Evolutionary conservation across 2,329 filamentous ascomycete species (phyloP).

Genomic region (Herpotrichia juniperi): DNA sequence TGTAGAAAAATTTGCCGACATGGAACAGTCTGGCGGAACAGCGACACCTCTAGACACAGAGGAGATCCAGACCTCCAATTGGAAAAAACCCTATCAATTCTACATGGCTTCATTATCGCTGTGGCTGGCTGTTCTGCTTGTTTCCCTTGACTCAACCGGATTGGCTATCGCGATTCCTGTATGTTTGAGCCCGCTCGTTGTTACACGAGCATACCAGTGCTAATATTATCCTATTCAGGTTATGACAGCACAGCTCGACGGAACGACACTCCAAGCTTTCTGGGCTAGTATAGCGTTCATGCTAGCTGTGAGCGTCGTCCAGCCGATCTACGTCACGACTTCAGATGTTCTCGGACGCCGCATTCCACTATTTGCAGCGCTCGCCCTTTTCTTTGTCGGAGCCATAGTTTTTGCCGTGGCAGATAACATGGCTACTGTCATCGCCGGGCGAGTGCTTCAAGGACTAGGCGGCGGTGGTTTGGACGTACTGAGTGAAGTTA

Average conservation of each 20-base stretch:
- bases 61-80: no score
- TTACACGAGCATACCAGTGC: not conserved
- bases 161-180: constrained; percentile 19
- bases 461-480: constrained; percentile 59
- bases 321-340: constrained; percentile 37
- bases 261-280: constrained; percentile 36
- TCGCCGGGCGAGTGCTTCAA: constrained; percentile 57
- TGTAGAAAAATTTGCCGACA: no score
- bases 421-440: constrained; percentile 55
- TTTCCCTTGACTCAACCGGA: constrained; percentile 16
- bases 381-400: constrained; percentile 51
- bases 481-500: constrained; percentile 56
- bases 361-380: constrained; percentile 22
- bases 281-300: constrained; percentile 65
- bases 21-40: no score
- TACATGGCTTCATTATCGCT: constrained; percentile 5
- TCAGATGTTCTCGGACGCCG: constrained; percentile 34
- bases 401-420: constrained; percentile 56
- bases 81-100: constrained; percentile 6
- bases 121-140: constrained; percentile 5
- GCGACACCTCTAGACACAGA: no score
- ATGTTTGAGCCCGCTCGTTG: not conserved
- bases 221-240: not conserved
- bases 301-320: constrained; percentile 26
- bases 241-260: constrained; percentile 8